These are phyloP conservation scores for Malus hybrid DNA, from an alignment of 331 rosid genomes.

Conservation along the genomic window DNA sequence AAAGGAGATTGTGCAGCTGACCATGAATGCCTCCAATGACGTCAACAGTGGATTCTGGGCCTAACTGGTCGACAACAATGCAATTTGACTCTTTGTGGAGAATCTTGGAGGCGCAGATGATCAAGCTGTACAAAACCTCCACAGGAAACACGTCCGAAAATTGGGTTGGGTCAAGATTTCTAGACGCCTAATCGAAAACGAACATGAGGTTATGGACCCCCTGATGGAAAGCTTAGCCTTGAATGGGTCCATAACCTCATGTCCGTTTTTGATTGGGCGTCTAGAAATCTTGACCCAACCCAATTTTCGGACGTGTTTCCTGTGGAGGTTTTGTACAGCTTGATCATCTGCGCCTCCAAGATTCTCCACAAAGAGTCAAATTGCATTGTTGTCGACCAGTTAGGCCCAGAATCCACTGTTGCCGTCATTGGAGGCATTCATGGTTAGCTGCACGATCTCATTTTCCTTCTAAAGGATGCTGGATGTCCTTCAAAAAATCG, in stretches of 20 bases:
- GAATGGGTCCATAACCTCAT: constrained; percentile 46
- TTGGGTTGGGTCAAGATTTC: constrained; percentile 40
- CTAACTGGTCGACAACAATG: constrained; percentile 34
- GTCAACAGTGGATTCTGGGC: constrained; percentile 27
- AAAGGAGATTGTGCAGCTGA: constrained; percentile 60
- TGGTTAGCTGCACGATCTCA: constrained; percentile 65
- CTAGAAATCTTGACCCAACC: constrained; percentile 43
- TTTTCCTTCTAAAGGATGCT: constrained; percentile 56
- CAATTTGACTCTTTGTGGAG: constrained; percentile 81
- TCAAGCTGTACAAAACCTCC: constrained; percentile 41
- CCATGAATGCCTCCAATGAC: constrained; percentile 80
- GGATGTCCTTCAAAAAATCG: constrained; percentile 56
- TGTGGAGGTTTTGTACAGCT: constrained; percentile 45
- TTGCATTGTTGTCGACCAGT: constrained; percentile 44
- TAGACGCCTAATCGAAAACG: constrained; percentile 69
- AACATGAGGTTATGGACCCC: constrained; percentile 48
- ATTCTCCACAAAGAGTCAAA: constrained; percentile 77
- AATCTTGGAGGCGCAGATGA: constrained; percentile 55
- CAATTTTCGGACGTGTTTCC: constrained; percentile 51
- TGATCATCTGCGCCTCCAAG: constrained; percentile 54
- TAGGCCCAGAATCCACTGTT: constrained; percentile 20
- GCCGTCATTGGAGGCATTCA: constrained; percentile 72
- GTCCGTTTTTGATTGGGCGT: constrained; percentile 62
- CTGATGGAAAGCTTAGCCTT: too few relatives aligned
- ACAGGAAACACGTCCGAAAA: constrained; percentile 55